Evolutionary conservation across 2,329 filamentous ascomycete genomes (phyloP), one percentile per base, ranked within the genome.

Genomic region (Coniosporium tulheliwenetii): DNA sequence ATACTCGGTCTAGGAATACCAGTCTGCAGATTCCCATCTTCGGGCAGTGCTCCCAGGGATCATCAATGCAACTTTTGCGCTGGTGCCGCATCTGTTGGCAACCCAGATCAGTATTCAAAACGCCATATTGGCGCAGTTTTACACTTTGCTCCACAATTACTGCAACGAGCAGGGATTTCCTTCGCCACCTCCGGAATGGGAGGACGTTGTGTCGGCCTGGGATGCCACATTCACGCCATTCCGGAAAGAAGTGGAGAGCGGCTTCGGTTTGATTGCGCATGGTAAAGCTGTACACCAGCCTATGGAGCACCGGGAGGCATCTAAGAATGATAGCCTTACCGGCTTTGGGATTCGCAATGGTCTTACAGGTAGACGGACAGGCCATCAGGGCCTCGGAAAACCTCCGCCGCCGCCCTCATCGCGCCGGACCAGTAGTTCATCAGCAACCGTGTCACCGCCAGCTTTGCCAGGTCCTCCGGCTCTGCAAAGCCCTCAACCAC

Each of bases 41-140:
- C 77, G 77, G 51, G 66, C 75, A 46, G 76, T 73, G 12, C 71
- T 93, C 2, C 85, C 85, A 8, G 76, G 74, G 1, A 64, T 93
- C 8, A 75, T 87, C 40, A 63, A 71, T 2, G 77, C 81, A 8
- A 71, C 79, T 3, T 84, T 85, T 54, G 79, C 71, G 16, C 65
- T 93, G n/a, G 69, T 89, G 10, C 81, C 83, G 26, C 75, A 77
- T 40, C 65, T 93, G 14, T 68, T 87, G 9, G 70, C 71, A 34
- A 70, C 72, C 31, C 79, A 87, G 52, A 75, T 89, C 36, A 69
- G 81, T 53, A 77, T 86, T 26, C 84, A 89, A 57, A 86, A 86
- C 55, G 74, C 77, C 37, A 66, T 91, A 39, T 73, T 91, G 5
- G 84, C 77, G 0, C 70, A 86, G 45, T 77, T 85, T 49, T 91